Evolutionary conservation across 768 basidiomycete species (phyloP).

Genomic region (Russula ochroleuca): DNA sequence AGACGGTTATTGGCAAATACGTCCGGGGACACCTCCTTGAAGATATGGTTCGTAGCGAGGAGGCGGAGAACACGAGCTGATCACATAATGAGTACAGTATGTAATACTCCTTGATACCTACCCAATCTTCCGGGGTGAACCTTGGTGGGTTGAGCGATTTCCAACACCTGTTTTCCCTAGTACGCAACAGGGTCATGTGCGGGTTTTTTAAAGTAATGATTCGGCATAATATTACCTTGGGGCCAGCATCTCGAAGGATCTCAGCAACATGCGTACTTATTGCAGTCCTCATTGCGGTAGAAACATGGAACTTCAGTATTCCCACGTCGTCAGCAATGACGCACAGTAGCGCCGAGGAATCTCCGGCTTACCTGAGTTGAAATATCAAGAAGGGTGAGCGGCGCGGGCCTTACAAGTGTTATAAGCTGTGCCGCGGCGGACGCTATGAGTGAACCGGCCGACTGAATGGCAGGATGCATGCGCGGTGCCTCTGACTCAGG

Average conservation of each 20-base stretch:
- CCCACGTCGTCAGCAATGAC: background rate
- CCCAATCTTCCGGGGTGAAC: slow-evolving; percentile 22
- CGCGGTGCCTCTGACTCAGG: slow-evolving; percentile 3
- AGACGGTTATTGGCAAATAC: slow-evolving; percentile 33
- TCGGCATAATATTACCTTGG: slow-evolving; percentile 4
- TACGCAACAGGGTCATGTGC: background rate
- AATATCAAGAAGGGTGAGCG: background rate
- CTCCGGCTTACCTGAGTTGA: background rate
- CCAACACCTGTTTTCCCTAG: slow-evolving; percentile 34
- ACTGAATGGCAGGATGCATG: slow-evolving; percentile 1
- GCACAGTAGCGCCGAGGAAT: too few relatives aligned
- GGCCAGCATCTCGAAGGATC: slow-evolving; percentile 24
- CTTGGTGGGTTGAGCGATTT: slow-evolving; percentile 36
- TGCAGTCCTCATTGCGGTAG: background rate
- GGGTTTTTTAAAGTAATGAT: background rate
- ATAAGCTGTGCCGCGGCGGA: slow-evolving; percentile 12
- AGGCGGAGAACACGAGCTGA: slow-evolving; percentile 32
- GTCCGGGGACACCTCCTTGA: slow-evolving; percentile 31
- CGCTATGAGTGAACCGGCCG: slow-evolving; percentile 10
- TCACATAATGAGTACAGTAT: background rate
- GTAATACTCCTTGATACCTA: slow-evolving; percentile 1
- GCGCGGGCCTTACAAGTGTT: slow-evolving; percentile 8
- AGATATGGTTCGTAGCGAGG: slow-evolving; percentile 33
- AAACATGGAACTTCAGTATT: slow-evolving; percentile 4
- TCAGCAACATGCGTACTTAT: slow-evolving; percentile 12